Evolutionary conservation across 345 rosid species (phyloP).

Genomic region (Salix arbutifolia): DNA sequence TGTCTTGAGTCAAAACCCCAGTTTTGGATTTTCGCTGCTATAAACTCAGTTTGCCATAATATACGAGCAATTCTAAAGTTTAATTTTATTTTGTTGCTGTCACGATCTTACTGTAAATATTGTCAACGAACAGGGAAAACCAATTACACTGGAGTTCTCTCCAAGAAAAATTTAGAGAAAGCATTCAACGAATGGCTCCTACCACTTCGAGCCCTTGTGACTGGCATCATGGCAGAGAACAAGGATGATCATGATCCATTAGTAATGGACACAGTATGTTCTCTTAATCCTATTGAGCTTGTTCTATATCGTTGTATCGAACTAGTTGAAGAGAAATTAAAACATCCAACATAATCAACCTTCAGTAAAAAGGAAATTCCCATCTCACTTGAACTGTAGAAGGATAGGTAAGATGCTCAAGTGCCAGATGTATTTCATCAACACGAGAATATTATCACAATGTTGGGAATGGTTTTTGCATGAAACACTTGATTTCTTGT

Average conservation of each 20-base stretch:
- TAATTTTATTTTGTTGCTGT: too few species aligned
- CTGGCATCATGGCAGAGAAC: slow-evolving; percentile 42
- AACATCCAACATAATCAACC: slow-evolving; percentile 4
- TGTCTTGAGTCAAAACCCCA: too few species aligned
- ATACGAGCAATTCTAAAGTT: neutral
- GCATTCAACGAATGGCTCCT: slow-evolving; percentile 76
- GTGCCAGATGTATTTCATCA: neutral
- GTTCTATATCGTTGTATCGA: slow-evolving; percentile 82
- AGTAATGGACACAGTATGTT: slow-evolving; percentile 27
- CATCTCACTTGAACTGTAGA: neutral
- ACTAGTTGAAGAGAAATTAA: slow-evolving; percentile 70
- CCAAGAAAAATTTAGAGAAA: slow-evolving; percentile 52
- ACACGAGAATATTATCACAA: neutral
- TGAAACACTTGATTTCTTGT: neutral
- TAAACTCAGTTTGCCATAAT: neutral
- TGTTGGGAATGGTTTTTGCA: neutral
- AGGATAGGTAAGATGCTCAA: neutral
- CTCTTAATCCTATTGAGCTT: slow-evolving; percentile 59
- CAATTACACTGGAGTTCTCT: slow-evolving; percentile 43
- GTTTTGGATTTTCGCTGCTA: neutral
- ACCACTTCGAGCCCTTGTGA: slow-evolving; percentile 65
- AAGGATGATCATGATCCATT: slow-evolving; percentile 37
- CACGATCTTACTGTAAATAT: neutral
- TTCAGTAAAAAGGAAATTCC: neutral
- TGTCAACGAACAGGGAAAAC: slow-evolving; percentile 39